Conservation (phyloP, 2,329 filamentous ascomycete species). For the Fusarium multiceps region DNA sequence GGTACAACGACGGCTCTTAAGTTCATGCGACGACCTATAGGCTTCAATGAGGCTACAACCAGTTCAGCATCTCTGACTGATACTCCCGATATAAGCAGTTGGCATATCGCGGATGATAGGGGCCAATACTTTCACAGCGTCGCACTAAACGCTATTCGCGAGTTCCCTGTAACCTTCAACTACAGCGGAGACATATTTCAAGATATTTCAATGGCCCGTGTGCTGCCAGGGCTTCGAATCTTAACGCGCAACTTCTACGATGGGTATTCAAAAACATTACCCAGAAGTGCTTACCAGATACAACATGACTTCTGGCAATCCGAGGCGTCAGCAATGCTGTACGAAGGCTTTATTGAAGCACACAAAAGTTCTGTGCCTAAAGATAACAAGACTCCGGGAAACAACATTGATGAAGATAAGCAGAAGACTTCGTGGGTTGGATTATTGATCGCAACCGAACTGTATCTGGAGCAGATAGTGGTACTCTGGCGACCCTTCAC, state of each 20-base stretch:
- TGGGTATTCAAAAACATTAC: background rate
- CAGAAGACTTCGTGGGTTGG: conserved; percentile 11
- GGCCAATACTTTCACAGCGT: background rate
- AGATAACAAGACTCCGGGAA: rapidly evolving
- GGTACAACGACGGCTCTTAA: background rate
- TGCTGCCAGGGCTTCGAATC: background rate
- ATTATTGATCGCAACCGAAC: background rate
- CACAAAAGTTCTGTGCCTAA: background rate
- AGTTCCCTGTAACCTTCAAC: conserved; percentile 5
- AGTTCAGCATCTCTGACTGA: rapidly evolving
- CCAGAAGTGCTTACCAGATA: background rate
- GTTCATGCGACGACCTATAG: rapidly evolving
- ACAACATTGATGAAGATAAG: rapidly evolving
- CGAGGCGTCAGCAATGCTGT: background rate
- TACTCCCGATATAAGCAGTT: background rate
- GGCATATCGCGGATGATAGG: background rate
- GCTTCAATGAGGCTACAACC: background rate
- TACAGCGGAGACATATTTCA: background rate
- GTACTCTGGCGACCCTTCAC: background rate
- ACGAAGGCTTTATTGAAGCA: background rate
- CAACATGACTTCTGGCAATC: conserved; percentile 8
- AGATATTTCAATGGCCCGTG: background rate
- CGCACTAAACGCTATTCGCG: conserved; percentile 9
- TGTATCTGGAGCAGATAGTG: conserved; percentile 6
- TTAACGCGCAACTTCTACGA: background rate